phyloP scores from a whole-genome alignment of 768 basidiomycete species.

The Glaciozyma martinii region DNA sequence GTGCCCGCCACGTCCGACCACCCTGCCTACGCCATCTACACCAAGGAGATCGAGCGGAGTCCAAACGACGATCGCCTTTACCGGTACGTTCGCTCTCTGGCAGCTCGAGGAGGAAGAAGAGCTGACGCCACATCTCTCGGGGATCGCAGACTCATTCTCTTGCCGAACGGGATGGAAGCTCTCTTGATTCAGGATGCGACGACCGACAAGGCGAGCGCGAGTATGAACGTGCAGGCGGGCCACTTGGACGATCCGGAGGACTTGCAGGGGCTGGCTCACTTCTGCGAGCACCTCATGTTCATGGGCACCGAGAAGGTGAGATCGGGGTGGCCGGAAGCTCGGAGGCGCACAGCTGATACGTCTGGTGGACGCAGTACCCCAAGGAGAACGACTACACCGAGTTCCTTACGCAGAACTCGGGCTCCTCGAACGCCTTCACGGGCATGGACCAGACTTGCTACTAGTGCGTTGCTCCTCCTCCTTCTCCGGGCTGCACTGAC shows the following conservation, averaged over 20 bases:
- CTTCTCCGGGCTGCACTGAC: not conserved
- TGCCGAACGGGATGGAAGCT: slow-evolving; percentile 85
- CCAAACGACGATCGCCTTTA: slow-evolving; percentile 72
- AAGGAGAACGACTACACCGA: slow-evolving; percentile 91
- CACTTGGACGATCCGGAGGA: slow-evolving; percentile 90
- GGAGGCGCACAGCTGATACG: not conserved
- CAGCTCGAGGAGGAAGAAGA: not conserved
- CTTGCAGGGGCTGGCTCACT: slow-evolving; percentile 86
- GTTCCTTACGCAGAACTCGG: slow-evolving; percentile 51
- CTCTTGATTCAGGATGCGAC: slow-evolving; percentile 71
- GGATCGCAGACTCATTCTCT: slow-evolving; percentile 51
- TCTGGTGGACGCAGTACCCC: slow-evolving; percentile 59
- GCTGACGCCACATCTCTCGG: not conserved
- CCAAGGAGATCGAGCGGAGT: slow-evolving; percentile 57
- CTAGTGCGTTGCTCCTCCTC: slow-evolving; percentile 60
- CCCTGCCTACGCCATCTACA: slow-evolving; percentile 48
- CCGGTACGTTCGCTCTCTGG: slow-evolving; percentile 27
- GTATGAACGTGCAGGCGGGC: slow-evolving; percentile 87
- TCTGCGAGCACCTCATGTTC: slow-evolving; percentile 92
- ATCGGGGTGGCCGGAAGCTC: not conserved
- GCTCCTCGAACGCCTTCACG: slow-evolving; percentile 81
- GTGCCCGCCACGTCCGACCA: not conserved
- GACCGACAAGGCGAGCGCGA: slow-evolving; percentile 89
- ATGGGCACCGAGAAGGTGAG: slow-evolving; percentile 60
- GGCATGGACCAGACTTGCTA: slow-evolving; percentile 86